phyloP scores from a whole-genome alignment of 805 yeast genomes.

The Wickerhamomyces canadensis region DNA sequence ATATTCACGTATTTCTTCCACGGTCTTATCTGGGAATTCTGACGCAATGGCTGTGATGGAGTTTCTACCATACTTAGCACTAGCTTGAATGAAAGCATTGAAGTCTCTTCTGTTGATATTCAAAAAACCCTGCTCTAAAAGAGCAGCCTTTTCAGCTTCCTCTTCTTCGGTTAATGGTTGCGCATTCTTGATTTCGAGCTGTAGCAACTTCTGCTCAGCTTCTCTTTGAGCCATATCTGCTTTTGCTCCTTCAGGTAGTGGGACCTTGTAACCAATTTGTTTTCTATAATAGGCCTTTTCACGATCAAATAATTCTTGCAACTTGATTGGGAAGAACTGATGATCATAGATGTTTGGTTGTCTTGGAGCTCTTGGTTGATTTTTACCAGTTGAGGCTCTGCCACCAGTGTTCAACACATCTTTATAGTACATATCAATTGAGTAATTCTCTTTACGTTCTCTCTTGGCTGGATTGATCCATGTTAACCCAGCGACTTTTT shows the following conservation, averaged over 20 bases:
- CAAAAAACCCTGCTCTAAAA: conserved; percentile 62
- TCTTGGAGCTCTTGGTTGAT: conserved; percentile 79
- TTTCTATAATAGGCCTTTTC: conserved; percentile 77
- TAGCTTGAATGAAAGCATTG: conserved; percentile 66
- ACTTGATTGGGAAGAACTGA: conserved; percentile 79
- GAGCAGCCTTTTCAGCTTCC: conserved; percentile 52
- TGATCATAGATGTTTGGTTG: conserved; percentile 81
- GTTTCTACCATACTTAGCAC: conserved; percentile 78
- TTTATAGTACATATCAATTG: conserved; percentile 81
- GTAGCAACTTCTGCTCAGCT: conserved; percentile 48
- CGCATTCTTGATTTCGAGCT: conserved; percentile 69
- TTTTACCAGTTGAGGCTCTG: conserved; percentile 37
- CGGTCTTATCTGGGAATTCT: conserved; percentile 71
- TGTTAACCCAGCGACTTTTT: conserved; percentile 41
- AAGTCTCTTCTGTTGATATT: conserved; percentile 90
- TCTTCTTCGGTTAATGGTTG: conserved; percentile 82
- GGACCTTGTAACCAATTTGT: conserved; percentile 57
- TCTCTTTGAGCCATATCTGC: conserved; percentile 31
- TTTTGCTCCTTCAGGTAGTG: conserved; percentile 52
- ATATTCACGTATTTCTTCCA: conserved; percentile 75
- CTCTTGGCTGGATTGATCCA: conserved; percentile 88
- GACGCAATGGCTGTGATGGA: conserved; percentile 62
- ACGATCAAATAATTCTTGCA: conserved; percentile 70
- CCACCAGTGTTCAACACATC: conserved; percentile 75
- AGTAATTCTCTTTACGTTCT: conserved; percentile 79